phyloP scores from a whole-genome alignment of 768 basidiomycete genomes.

The Sarcomyxa edulis region DNA sequence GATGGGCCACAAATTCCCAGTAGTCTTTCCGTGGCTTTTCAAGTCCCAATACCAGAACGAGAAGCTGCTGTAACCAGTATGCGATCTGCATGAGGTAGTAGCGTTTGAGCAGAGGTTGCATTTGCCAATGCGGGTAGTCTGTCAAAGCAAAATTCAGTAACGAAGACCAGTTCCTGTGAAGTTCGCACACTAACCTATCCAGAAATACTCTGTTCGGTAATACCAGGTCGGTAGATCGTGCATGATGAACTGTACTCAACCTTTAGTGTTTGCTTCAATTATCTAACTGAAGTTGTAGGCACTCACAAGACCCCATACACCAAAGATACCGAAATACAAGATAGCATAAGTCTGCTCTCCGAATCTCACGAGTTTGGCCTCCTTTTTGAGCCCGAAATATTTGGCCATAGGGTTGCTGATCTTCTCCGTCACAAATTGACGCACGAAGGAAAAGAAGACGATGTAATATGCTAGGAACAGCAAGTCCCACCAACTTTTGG shows the following conservation, averaged over 20 bases:
- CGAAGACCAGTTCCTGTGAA: too few relatives aligned
- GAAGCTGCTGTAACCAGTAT: slow-evolving; percentile 93
- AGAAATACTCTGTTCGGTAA: slow-evolving; percentile 80
- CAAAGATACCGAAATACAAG: slow-evolving; percentile 70
- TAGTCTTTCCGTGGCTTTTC: slow-evolving; percentile 97
- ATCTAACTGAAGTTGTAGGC: neutral
- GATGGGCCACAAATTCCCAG: slow-evolving; percentile 81
- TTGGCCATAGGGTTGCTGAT: slow-evolving; percentile 64
- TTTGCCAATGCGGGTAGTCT: slow-evolving; percentile 90
- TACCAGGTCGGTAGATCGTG: slow-evolving; percentile 75
- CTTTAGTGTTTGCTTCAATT: slow-evolving; percentile 5
- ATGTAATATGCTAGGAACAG: slow-evolving; percentile 79
- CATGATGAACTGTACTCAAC: slow-evolving; percentile 73
- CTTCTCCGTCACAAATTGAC: slow-evolving; percentile 67
- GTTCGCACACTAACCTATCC: slow-evolving; percentile 52
- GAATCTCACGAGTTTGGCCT: slow-evolving; percentile 73
- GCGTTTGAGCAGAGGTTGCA: slow-evolving; percentile 78
- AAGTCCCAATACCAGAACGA: slow-evolving; percentile 77
- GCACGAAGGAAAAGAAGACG: slow-evolving; percentile 84
- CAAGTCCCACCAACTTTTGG: slow-evolving; percentile 72
- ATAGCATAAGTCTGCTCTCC: slow-evolving; percentile 89
- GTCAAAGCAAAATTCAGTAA: neutral
- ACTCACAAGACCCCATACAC: slow-evolving; percentile 76
- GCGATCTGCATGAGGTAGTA: slow-evolving; percentile 93
- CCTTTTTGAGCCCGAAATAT: slow-evolving; percentile 62